A percentile compares a stretch with the other conserved stretches of the same genome.
Evolutionary conservation across 306 rosid species (phyloP).

Genomic region (Begonia fuchsioides): DNA sequence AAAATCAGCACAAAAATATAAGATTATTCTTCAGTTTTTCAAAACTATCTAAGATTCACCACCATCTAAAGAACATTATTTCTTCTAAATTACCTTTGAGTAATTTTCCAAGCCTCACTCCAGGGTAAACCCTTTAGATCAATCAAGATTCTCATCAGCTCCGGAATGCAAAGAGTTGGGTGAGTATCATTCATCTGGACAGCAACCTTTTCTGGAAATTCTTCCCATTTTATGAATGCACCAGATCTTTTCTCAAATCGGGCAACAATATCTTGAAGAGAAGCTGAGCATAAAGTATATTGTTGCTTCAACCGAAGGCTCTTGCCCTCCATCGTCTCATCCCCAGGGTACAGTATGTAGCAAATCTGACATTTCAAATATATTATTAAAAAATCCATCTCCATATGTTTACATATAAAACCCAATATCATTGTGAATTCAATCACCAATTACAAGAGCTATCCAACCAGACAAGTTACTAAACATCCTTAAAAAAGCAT

Average conservation of each 20-base stretch:
- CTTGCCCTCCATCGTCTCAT: slow-evolving; percentile 84
- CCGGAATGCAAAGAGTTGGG: slow-evolving; percentile 99
- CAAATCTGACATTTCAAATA: slow-evolving; percentile 42
- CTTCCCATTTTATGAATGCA: slow-evolving; percentile 53
- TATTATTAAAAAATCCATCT: slow-evolving; percentile 12
- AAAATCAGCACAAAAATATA: too few species aligned
- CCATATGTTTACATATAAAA: slow-evolving; percentile 1
- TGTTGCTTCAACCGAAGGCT: slow-evolving; percentile 92
- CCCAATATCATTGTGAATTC: too few species aligned
- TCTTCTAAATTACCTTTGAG: slow-evolving; percentile 45
- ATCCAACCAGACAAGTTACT: too few species aligned
- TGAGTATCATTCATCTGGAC: slow-evolving; percentile 99
- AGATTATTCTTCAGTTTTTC: neutral
- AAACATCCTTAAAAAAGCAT: too few species aligned
- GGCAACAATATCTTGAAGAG: slow-evolving; percentile 91
- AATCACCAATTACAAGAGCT: too few species aligned
- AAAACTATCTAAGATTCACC: slow-evolving; percentile 7
- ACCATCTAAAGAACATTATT: slow-evolving; percentile 1
- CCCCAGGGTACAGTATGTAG: slow-evolving; percentile 88
- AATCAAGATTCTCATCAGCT: slow-evolving; percentile 73
- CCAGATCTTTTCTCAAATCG: slow-evolving; percentile 87
- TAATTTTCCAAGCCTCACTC: slow-evolving; percentile 91
- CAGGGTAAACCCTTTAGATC: slow-evolving; percentile 79
- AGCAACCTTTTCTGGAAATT: slow-evolving; percentile 84
- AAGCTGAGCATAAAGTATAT: slow-evolving; percentile 90